Percentiles rank a stretch among this genome's conserved stretches.
Conservation (phyloP, 2,329 filamentous ascomycete species). For the Xylariaceae sp. region DNA sequence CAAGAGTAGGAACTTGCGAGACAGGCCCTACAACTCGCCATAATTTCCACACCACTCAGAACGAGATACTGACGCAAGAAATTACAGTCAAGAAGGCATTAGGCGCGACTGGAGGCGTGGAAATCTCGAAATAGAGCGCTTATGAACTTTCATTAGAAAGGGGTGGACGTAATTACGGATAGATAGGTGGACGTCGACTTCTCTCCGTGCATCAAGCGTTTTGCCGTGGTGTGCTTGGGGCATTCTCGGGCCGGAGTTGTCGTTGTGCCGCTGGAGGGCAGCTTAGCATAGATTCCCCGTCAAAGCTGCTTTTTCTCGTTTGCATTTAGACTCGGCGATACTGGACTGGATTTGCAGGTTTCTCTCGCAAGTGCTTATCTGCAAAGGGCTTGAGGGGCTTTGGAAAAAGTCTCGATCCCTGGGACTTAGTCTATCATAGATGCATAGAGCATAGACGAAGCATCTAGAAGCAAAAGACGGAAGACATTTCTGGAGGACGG, state of each 20-base stretch:
- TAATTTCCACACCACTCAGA: too few species aligned
- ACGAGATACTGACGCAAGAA: too few species aligned
- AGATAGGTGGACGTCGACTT: slow-evolving; percentile 25
- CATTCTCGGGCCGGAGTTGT: slow-evolving; percentile 13
- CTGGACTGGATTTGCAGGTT: slow-evolving; percentile 34
- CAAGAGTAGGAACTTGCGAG: too few species aligned
- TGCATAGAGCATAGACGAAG: slow-evolving; percentile 35
- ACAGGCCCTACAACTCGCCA: too few species aligned
- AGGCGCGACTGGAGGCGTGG: slow-evolving; percentile 64
- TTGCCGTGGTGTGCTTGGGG: background rate
- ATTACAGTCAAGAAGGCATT: too few species aligned
- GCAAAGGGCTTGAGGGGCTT: slow-evolving; percentile 15
- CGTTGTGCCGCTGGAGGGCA: slow-evolving; percentile 19
- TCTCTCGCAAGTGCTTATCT: slow-evolving; percentile 30
- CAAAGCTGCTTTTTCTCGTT: slow-evolving; percentile 33
- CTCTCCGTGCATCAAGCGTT: slow-evolving; percentile 10
- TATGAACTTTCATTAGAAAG: background rate
- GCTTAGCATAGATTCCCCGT: slow-evolving; percentile 26
- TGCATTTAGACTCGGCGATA: slow-evolving; percentile 37
- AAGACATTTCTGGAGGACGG: slow-evolving; percentile 28
- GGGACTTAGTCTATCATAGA: slow-evolving; percentile 29
- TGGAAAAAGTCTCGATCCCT: slow-evolving; percentile 23
- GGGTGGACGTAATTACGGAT: slow-evolving; percentile 28
- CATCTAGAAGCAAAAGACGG: slow-evolving; percentile 35
- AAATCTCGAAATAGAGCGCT: slow-evolving; percentile 48